phyloP scores from a whole-genome alignment of 495 filamentous ascomycete species.

The Penicillium verhagenii region DNA sequence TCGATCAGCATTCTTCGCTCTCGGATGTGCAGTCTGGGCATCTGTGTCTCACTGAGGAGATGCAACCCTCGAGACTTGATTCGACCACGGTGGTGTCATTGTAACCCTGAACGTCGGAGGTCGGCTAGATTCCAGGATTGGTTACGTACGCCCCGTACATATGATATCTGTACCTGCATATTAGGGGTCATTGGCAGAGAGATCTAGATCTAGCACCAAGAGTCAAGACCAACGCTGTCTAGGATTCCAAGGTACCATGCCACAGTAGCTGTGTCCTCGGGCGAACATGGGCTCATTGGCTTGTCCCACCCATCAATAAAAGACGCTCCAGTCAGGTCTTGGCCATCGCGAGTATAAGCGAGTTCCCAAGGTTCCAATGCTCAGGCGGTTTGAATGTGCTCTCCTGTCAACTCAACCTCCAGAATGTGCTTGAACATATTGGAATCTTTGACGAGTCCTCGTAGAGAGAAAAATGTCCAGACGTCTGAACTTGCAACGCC shows the following conservation, averaged over 20 bases:
- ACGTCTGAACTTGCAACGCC: no score
- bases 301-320: not conserved
- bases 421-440: not conserved
- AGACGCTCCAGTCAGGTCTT: not conserved
- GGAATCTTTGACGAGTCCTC: not conserved
- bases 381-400: not conserved
- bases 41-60: constrained; percentile 5
- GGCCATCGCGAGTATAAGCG: not conserved
- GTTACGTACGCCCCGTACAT: not conserved
- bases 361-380: not conserved
- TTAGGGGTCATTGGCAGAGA: not conserved
- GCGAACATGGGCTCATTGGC: not conserved
- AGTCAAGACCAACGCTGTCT: not conserved
- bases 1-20: not conserved
- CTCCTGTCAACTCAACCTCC: no score
- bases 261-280: not conserved
- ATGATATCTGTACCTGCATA: not conserved
- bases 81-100: constrained; percentile 13
- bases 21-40: not conserved
- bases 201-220: not conserved
- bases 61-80: constrained; percentile 18
- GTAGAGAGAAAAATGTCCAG: no score
- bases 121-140: not conserved
- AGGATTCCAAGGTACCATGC: not conserved
- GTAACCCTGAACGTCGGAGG: constrained; percentile 6